Percentiles rank a stretch among this genome's conserved stretches.
phyloP scores from a whole-genome alignment of 2,329 filamentous ascomycete genomes.

The Byssothecium circinans region DNA sequence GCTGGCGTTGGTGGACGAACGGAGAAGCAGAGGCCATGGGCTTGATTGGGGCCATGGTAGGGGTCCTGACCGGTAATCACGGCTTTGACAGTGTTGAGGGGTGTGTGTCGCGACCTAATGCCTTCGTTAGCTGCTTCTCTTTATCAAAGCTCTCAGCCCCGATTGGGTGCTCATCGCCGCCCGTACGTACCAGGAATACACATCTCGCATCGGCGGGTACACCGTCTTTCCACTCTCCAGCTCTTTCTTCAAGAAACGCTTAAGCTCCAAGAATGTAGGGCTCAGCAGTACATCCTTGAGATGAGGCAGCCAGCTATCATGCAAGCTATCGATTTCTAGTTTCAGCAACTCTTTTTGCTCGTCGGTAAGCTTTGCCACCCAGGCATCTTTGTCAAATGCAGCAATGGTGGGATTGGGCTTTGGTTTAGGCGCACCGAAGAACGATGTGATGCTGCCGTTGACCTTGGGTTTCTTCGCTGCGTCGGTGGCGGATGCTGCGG shows the following conservation, averaged over 20 bases:
- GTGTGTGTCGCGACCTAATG: conserved; percentile 86
- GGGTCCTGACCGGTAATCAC: conserved; percentile 96
- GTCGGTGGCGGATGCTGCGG: conserved; percentile 48
- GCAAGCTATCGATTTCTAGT: conserved; percentile 88
- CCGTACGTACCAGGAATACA: conserved; percentile 84
- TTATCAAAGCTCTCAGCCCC: neutral
- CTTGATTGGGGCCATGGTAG: conserved; percentile 94
- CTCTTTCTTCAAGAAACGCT: conserved; percentile 83
- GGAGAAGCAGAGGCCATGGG: conserved; percentile 94
- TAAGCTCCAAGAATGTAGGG: conserved; percentile 82
- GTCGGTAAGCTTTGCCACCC: conserved; percentile 74
- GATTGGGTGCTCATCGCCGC: neutral
- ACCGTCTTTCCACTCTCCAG: conserved; percentile 72
- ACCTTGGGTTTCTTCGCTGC: conserved; percentile 55
- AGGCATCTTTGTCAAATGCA: conserved; percentile 82
- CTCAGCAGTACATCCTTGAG: conserved; percentile 83
- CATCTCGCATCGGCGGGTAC: conserved; percentile 83
- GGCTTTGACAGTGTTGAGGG: conserved; percentile 83
- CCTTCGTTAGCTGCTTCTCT: conserved; percentile 10
- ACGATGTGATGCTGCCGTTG: conserved; percentile 81
- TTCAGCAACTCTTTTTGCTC: conserved; percentile 83
- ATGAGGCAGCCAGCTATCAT: conserved; percentile 87
- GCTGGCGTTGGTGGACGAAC: conserved; percentile 86
- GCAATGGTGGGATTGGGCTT: conserved; percentile 25
- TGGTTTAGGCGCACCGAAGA: conserved; percentile 70